Evolutionary conservation across 345 rosid species (phyloP).

Genomic region (Populus tremula): DNA sequence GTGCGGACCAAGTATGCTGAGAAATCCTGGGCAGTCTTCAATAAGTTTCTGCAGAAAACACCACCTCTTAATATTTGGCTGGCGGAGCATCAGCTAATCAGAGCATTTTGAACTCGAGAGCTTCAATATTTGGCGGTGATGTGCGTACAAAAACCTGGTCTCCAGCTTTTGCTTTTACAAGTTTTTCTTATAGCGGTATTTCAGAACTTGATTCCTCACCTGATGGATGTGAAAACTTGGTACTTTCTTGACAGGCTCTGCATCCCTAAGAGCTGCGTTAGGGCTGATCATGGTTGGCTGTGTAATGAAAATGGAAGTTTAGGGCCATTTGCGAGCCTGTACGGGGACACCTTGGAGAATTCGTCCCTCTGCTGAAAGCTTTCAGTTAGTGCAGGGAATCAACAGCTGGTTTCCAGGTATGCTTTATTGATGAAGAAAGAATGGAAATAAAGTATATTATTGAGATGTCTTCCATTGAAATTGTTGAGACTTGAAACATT

Average conservation of each 20-base stretch:
- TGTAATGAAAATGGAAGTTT: slow-evolving; percentile 69
- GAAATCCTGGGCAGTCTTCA: slow-evolving; percentile 80
- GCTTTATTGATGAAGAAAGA: slow-evolving; percentile 63
- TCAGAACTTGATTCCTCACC: not conserved
- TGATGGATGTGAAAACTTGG: not conserved
- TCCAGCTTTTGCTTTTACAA: not conserved
- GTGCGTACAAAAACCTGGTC: slow-evolving; percentile 82
- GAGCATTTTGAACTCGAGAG: slow-evolving; percentile 54
- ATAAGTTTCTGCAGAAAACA: slow-evolving; percentile 64
- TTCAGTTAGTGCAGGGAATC: slow-evolving; percentile 49
- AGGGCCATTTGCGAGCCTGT: slow-evolving; percentile 58
- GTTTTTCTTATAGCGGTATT: not conserved
- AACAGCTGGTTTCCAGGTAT: slow-evolving; percentile 46
- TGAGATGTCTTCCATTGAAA: too few relatives aligned
- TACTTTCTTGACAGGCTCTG: slow-evolving; percentile 56
- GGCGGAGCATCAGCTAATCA: slow-evolving; percentile 90
- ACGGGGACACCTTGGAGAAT: slow-evolving; percentile 59
- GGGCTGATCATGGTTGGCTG: slow-evolving; percentile 89
- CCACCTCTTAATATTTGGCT: slow-evolving; percentile 72
- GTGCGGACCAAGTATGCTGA: slow-evolving; percentile 63
- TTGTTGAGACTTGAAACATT: too few relatives aligned
- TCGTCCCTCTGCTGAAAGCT: slow-evolving; percentile 71
- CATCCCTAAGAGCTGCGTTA: slow-evolving; percentile 89
- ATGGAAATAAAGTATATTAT: slow-evolving; percentile 76
- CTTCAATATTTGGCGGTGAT: slow-evolving; percentile 79